Base-by-base conservation (phyloP, 2,329 filamentous ascomycete genomes). In the Colletotrichum euphorbiae region DNA sequence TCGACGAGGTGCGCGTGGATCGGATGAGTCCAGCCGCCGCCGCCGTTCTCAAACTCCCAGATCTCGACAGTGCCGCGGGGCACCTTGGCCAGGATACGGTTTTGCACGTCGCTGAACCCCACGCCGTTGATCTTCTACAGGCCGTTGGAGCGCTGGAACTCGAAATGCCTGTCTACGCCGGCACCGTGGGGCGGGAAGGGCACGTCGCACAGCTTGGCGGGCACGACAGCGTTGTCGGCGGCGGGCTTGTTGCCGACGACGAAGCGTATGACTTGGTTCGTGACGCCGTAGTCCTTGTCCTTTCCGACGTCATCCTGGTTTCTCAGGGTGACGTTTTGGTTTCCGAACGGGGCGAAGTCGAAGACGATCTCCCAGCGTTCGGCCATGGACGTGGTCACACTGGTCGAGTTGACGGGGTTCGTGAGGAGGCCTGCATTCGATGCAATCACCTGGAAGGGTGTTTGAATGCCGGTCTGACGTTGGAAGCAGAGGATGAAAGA, bases 1-100 rank as follows among this genome's bases (percentile, higher is more conserved):
- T 89, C 86, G 54, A 90, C 82, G 1, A 89, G 79, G 72, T 89
- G 87, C 54, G 89, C 82, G 74, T 89, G 87, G 36, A 84, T 77
- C 1, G 85, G 86, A 71, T 89, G 86, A 2, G 82, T 80, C 74
- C 84, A 85, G 28, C 81, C 82, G 15, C 83, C 85, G 13, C 79
- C 80, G 28, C 76, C 78, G 74, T 89, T 87, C 67, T 80, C 77
- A 6, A 86, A 76, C 73, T 82, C 78, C 83, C 83, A 86, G 55
- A 82, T 77, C 75, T 86, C 81, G 6, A 82, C 79, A 4, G 80
- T 80, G 51, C 84, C 84, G 51, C 80, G 81, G 3, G 78, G 77
- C 1, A 83, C 82, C 5, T 80, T 81, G 54, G 84, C 84, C 1
- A 86, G 77, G 21, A 86, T 77, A n/a, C 84, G 80, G 71, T 84